phyloP scores from a whole-genome alignment of 176 grass and related monocot species.

The Metroxylon sagu region DNA sequence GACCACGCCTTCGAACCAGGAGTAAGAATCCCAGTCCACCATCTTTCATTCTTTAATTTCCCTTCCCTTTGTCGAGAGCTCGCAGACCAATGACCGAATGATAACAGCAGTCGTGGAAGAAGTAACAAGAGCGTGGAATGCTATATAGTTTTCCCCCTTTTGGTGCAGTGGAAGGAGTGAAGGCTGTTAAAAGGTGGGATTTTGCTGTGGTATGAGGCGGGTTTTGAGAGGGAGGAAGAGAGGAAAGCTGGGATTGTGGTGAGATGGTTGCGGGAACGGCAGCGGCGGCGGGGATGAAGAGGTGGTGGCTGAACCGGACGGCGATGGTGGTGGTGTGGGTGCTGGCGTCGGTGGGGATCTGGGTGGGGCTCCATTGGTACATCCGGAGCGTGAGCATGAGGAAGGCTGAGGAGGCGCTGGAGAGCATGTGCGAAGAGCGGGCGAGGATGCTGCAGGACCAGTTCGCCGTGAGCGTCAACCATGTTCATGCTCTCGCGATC shows the following conservation, averaged over 20 bases:
- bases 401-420: conserved; percentile 56
- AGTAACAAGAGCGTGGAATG: neutral
- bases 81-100: conserved; percentile 30
- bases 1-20: conserved; percentile 29
- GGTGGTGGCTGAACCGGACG: conserved; percentile 24
- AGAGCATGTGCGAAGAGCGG: conserved; percentile 89
- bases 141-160: neutral
- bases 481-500: conserved; percentile 76
- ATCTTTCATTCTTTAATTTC: neutral
- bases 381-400: conserved; percentile 51
- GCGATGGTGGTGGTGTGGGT: conserved; percentile 28
- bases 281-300: conserved; percentile 20
- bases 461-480: conserved; percentile 89
- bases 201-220: too few species aligned
- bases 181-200: conserved; percentile 3
- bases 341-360: conserved; percentile 24
- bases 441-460: conserved; percentile 98
- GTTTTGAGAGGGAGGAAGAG: neutral
- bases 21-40: conserved; percentile 2
- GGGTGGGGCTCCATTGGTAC: conserved; percentile 45
- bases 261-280: conserved; percentile 9
- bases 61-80: conserved; percentile 22
- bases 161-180: neutral
- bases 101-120: conserved; percentile 14
- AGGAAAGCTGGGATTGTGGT: neutral